Evolutionary conservation across 352 stramenopile species (phyloP).

Genomic region (Phytophthora meadii): DNA sequence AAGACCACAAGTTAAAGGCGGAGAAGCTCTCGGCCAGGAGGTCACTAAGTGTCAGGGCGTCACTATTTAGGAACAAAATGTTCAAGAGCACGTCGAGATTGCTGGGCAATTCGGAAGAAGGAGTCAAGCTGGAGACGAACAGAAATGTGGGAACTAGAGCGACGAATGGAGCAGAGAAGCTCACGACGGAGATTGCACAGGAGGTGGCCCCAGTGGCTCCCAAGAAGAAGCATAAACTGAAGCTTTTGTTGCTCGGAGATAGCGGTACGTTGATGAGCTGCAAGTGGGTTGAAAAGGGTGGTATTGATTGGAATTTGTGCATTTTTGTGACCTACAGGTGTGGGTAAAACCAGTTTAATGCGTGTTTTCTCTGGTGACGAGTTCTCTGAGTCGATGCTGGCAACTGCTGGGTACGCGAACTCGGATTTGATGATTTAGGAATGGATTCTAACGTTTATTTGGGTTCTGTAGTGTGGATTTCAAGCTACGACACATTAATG

Average conservation of each 20-base stretch:
- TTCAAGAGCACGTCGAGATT: slow-evolving; percentile 59
- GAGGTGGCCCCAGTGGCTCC: slow-evolving; percentile 38
- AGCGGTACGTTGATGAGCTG: slow-evolving; percentile 52
- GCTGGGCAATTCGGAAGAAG: slow-evolving; percentile 36
- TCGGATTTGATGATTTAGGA: neutral
- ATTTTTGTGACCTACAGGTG: slow-evolving; percentile 42
- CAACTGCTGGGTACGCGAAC: slow-evolving; percentile 85
- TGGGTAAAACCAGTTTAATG: slow-evolving; percentile 95
- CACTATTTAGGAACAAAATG: slow-evolving; percentile 83
- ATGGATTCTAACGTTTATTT: slow-evolving; percentile 4
- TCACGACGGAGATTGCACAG: slow-evolving; percentile 16
- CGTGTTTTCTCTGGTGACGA: slow-evolving; percentile 93
- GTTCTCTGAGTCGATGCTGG: slow-evolving; percentile 91
- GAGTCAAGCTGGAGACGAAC: slow-evolving; percentile 16
- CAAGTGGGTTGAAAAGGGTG: neutral
- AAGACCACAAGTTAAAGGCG: slow-evolving; percentile 82
- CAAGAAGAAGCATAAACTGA: slow-evolving; percentile 89
- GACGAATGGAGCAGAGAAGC: slow-evolving; percentile 19
- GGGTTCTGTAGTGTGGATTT: slow-evolving; percentile 86
- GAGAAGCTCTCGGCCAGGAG: slow-evolving; percentile 75
- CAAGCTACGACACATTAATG: slow-evolving; percentile 89
- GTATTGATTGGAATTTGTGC: slow-evolving; percentile 16
- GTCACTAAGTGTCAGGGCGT: slow-evolving; percentile 68
- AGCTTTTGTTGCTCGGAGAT: slow-evolving; percentile 92
- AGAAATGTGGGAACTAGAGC: slow-evolving; percentile 20